Base-by-base conservation (phyloP, 345 rosid species). In the Salix koriyanagi region DNA sequence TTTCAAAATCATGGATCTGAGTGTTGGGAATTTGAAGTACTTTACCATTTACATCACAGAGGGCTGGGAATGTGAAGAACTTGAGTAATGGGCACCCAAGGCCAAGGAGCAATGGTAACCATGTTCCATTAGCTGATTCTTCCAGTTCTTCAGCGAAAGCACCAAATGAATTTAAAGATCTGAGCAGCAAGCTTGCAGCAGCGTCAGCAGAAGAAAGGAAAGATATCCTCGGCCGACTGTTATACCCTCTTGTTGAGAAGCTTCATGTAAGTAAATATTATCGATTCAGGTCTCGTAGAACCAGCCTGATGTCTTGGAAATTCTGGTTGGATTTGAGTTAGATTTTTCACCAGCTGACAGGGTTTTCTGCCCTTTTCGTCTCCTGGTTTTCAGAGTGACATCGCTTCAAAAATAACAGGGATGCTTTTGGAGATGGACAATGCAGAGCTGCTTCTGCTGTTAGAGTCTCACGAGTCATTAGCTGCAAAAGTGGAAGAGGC, bases 391-490 rank as follows among this genome's bases (percentile, higher is more conserved):
- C 91, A 93, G 94, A 94, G 94, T 21, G 88, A 89, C 70, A 89
- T 87, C 71, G 96, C 80, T 18, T 84, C 90, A 15, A 93, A 93
- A 83, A 90, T 93, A 39, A 93, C 97, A 0, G 97, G 92, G 36
- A 93, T 91, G 96, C 90, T 93, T 71, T 68, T 91, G 78, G 92
- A 90, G 86, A 90, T 89, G 96, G 96, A 90, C 84, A 87, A 87
- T 44, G 71, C 94, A 4, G 94, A 93, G 66, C 79, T 91, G 80
- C 84, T 91, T 5, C 80, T 85, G 72, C 73, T 92, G 54, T 48
- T 92, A 58, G 89, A 92, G 74, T 89, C 97, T 4, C 91, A 94
- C 0, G 88, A 90, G 61, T 77, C 86, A 13, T 74, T 92, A 65
- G 79, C 91, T 32, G 77, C 81, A 39, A 90, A 85, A 78, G 92